Evolutionary conservation across 495 filamentous ascomycete genomes (phyloP).

Genomic region (Evernia prunastri): DNA sequence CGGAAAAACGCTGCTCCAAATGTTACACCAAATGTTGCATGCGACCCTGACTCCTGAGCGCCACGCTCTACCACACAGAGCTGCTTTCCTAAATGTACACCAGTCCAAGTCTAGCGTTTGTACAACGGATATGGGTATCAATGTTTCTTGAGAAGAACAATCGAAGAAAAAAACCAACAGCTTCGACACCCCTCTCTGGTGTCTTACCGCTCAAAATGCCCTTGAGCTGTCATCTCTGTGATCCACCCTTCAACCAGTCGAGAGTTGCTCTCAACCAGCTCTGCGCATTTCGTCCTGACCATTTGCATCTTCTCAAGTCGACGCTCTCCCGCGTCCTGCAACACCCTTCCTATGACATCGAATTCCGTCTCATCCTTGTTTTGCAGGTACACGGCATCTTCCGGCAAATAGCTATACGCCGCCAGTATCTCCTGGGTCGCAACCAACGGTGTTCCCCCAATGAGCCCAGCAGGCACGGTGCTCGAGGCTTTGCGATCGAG

Average conservation of each 20-base stretch:
- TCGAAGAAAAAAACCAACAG: neutral
- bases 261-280: slow-evolving; percentile 6
- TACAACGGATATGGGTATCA: neutral
- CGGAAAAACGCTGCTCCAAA: neutral
- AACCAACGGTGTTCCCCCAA: slow-evolving; percentile 28
- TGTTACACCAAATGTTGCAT: neutral
- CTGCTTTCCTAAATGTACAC: neutral
- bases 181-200: neutral
- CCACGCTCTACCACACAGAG: neutral
- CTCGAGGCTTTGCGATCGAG: slow-evolving; percentile 28
- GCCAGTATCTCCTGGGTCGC: slow-evolving; percentile 25
- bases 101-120: neutral
- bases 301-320: slow-evolving; percentile 11
- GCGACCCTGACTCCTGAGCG: no score
- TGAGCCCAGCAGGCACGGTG: slow-evolving; percentile 27
- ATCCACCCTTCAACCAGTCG: slow-evolving; percentile 12
- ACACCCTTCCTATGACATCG: slow-evolving; percentile 18
- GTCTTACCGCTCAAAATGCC: neutral
- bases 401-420: slow-evolving; percentile 29
- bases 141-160: neutral
- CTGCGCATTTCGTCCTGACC: slow-evolving; percentile 3
- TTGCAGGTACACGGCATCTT: slow-evolving; percentile 27
- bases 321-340: neutral
- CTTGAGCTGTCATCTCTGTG: neutral
- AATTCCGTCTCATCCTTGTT: slow-evolving; percentile 24